Evolutionary conservation across 768 basidiomycete genomes (phyloP), one percentile per base, ranked within the genome.

Genomic region (Macrocybe gigantea): DNA sequence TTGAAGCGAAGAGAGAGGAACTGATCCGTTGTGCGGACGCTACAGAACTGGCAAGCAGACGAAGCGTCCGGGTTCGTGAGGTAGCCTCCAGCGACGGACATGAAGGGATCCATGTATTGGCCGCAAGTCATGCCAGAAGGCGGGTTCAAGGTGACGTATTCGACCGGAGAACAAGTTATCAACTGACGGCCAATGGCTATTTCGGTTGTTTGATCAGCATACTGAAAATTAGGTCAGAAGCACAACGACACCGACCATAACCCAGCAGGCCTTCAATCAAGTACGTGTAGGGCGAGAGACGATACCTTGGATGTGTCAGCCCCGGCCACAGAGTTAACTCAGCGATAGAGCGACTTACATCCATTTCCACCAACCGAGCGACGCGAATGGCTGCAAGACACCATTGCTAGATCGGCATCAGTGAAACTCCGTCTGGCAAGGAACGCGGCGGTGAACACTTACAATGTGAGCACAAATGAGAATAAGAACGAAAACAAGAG

Each of bases 351-450:
- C 7, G 11, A 50, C 60, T 32, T 75, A 82, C 80, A 82, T 80
- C 80, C 82, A 83, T 41, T 58, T 60, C 84, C 83, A 85, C 76
- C 80, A 82, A 3, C 77, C 78, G 11, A 85, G 73, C 12, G 69
- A 67, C 6, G 68, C 53, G 58, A 67, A 80, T 4, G 83, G 83
- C 54, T 85, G 83, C 5, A 85, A 58, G 44, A 83, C 79, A 49
- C 82, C 82, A 53, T 80, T 71, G 54, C 74, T 77, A 34, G 29
- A 11, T 22, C 22, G 12, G 10, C 10, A 8, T 12, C 1, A 7
- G 32, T 31, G 35, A 34, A 31, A 44, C 29, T 33, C 32, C 12
- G 29, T 7, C 9, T 8, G 5, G 5, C 12, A 12, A 14, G 22
- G 7, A 7, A n/a, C 35, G 22, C 29, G 14, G 31, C 13, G 2